Conservation (phyloP, 1,284 basidiomycete species). For the Leucoagaricus sp. region DNA sequence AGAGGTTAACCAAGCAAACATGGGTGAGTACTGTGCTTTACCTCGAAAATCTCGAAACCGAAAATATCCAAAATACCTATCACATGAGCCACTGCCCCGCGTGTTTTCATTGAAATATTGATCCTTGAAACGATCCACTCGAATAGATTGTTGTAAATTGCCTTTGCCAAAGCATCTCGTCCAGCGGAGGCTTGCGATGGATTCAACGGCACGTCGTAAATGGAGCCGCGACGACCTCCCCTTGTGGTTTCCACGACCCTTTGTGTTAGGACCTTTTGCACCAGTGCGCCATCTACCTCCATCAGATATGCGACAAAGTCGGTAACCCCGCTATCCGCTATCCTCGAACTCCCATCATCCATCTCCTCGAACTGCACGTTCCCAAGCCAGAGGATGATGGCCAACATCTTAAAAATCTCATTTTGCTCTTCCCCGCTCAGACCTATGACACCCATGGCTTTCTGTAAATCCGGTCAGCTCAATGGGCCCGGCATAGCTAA, state of each 20-base stretch:
- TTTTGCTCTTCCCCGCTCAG: conserved; percentile 83
- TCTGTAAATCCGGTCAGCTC: conserved; percentile 43
- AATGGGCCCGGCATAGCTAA: not conserved
- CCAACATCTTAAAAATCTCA: conserved; percentile 94
- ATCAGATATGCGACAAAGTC: conserved; percentile 96
- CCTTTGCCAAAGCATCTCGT: conserved; percentile 93
- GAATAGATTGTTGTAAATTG: conserved; percentile 98
- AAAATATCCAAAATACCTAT: conserved; percentile 99
- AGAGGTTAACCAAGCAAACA: not conserved
- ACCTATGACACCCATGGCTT: conserved; percentile 95
- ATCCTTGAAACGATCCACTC: conserved; percentile 99
- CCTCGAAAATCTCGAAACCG: conserved; percentile 97
- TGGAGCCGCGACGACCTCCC: conserved; percentile 89
- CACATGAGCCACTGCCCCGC: conserved; percentile 74
- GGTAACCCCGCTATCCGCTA: conserved; percentile 87
- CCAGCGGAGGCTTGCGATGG: conserved; percentile 89
- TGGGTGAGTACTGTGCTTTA: conserved; percentile 26
- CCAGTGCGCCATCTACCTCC: conserved; percentile 78
- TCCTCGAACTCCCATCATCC: conserved; percentile 86
- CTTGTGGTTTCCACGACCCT: conserved; percentile 92
- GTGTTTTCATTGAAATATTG: conserved; percentile 95
- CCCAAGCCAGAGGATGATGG: conserved; percentile 94
- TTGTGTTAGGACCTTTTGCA: conserved; percentile 87
- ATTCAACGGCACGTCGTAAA: conserved; percentile 97
- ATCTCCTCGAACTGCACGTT: conserved; percentile 91